Conservation (phyloP, 2,329 filamentous ascomycete genomes). For the Dendryphion nanum region DNA sequence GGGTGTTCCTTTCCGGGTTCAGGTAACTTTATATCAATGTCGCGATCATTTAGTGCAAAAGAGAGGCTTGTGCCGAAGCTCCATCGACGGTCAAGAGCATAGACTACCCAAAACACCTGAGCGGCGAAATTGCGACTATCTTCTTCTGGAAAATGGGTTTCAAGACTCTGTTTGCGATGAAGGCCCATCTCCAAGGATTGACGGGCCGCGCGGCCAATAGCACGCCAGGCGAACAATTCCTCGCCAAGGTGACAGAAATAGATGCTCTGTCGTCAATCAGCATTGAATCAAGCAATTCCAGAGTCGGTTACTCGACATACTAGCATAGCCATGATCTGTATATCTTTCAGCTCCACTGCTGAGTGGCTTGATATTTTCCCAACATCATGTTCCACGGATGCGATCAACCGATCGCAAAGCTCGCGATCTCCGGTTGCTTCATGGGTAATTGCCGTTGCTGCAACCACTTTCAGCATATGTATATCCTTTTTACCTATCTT, state of each 20-base stretch:
- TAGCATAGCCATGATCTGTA: conserved; percentile 22
- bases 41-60: conserved; percentile 17
- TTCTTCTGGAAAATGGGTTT: conserved; percentile 15
- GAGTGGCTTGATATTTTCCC: conserved; percentile 10
- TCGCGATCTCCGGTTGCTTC: conserved; percentile 16
- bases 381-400: conserved; percentile 16
- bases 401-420: conserved; percentile 9
- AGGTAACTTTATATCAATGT: conserved; percentile 19
- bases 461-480: conserved; percentile 14
- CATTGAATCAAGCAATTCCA: neutral
- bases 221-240: conserved; percentile 18
- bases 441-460: conserved; percentile 16
- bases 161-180: conserved; percentile 16
- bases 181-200: conserved; percentile 20
- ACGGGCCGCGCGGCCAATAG: conserved; percentile 17
- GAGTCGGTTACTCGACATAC: neutral
- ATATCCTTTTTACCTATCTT: conserved; percentile 9
- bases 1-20: conserved; percentile 15
- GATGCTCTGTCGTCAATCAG: conserved; percentile 7
- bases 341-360: conserved; percentile 16
- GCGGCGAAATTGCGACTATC: conserved; percentile 12
- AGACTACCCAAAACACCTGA: conserved; percentile 20
- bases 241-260: conserved; percentile 20
- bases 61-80: conserved; percentile 20
- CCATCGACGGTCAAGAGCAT: conserved; percentile 20